Evolutionary conservation across 768 basidiomycete genomes (phyloP).

Genomic region (Aureoboletus auriporus): DNA sequence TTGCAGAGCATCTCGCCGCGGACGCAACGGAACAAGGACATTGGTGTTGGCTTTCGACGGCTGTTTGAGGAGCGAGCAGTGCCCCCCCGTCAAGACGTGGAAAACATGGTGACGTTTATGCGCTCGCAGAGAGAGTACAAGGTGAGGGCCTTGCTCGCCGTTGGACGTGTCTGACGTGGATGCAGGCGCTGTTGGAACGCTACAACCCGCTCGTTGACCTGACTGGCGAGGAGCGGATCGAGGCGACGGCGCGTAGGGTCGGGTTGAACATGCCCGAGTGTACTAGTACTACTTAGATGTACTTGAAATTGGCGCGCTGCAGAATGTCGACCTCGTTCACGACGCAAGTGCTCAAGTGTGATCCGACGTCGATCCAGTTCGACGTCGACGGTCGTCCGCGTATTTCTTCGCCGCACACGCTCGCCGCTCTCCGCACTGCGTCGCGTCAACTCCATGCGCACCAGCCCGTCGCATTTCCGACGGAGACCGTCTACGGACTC

Average conservation of each 20-base stretch:
- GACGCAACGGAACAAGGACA: slow-evolving; percentile 35
- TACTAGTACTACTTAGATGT: not conserved
- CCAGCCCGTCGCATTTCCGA: slow-evolving; percentile 83
- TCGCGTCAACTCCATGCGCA: slow-evolving; percentile 43
- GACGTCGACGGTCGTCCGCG: slow-evolving; percentile 40
- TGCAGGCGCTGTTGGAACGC: slow-evolving; percentile 70
- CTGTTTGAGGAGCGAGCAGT: slow-evolving; percentile 40
- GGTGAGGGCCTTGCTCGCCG: slow-evolving; percentile 33
- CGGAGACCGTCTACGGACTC: slow-evolving; percentile 98
- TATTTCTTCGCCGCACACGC: slow-evolving; percentile 49
- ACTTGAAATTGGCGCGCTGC: too few species aligned
- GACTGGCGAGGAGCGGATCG: slow-evolving; percentile 73
- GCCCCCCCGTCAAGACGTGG: slow-evolving; percentile 39
- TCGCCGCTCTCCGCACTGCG: slow-evolving; percentile 51
- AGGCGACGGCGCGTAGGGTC: slow-evolving; percentile 82
- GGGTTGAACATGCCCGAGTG: slow-evolving; percentile 68
- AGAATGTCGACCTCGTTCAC: slow-evolving; percentile 1
- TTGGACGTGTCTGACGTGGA: not conserved
- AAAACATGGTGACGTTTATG: slow-evolving; percentile 64
- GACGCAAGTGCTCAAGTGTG: slow-evolving; percentile 54
- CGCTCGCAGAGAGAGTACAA: slow-evolving; percentile 72
- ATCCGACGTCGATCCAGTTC: slow-evolving; percentile 61
- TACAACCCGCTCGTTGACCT: slow-evolving; percentile 87
- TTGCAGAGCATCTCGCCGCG: slow-evolving; percentile 36
- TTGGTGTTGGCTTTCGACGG: slow-evolving; percentile 50